These are phyloP conservation scores for Massariosphaeria phaeospora DNA, from an alignment of 495 filamentous ascomycete genomes.

Conservation along the genomic window DNA sequence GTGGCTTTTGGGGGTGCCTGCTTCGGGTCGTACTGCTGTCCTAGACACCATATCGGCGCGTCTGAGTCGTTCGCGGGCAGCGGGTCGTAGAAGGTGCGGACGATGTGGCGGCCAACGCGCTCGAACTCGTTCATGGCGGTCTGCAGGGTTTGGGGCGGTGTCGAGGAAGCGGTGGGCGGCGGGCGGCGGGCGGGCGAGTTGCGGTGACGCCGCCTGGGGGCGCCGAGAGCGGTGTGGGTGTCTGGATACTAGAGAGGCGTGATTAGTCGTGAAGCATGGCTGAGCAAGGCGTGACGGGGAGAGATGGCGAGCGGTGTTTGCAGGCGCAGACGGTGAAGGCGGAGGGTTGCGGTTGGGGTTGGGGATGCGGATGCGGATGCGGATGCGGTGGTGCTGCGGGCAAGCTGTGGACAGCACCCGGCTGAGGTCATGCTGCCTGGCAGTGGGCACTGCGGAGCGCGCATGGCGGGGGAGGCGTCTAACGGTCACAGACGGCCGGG, in stretches of 20 bases:
- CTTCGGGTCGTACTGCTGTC: conserved; percentile 60
- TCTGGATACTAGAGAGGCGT: background rate
- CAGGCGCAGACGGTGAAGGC: background rate
- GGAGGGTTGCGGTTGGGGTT: conserved; percentile 1
- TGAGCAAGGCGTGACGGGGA: background rate
- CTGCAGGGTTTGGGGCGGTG: background rate
- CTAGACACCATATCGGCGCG: conserved; percentile 82
- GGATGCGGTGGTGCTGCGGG: too few species aligned
- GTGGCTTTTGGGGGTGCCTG: conserved; percentile 21
- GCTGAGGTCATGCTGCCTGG: too few species aligned
- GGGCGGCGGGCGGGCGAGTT: background rate
- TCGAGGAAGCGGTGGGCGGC: background rate
- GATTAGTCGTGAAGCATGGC: background rate
- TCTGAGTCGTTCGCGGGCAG: conserved; percentile 79
- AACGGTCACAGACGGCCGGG: too few species aligned
- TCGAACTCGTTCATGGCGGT: conserved; percentile 31
- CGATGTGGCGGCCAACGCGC: conserved; percentile 43
- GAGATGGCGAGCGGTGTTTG: background rate
- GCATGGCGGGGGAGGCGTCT: too few species aligned
- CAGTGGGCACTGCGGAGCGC: too few species aligned
- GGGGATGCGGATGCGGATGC: conserved; percentile 9
- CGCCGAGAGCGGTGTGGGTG: background rate
- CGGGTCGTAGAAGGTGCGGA: conserved; percentile 94
- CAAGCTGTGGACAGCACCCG: too few species aligned
- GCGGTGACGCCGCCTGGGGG: background rate